phyloP scores from a whole-genome alignment of 305 asterid species.

The Fraxinus floribunda region DNA sequence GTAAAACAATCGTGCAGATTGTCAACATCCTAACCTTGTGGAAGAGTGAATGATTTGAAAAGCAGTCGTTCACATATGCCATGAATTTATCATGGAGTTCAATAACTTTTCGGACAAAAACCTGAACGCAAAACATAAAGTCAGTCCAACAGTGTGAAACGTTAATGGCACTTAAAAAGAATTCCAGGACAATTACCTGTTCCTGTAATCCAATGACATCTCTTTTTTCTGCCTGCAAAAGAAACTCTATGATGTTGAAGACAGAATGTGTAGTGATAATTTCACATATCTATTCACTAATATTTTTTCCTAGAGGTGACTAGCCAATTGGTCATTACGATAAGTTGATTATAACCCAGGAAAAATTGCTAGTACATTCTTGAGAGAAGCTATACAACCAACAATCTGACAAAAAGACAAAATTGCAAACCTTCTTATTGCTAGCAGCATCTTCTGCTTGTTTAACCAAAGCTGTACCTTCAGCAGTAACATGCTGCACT shows the following conservation, averaged over 20 bases:
- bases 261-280: not conserved
- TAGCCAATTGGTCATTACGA: slow-evolving; percentile 1
- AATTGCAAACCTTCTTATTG: slow-evolving; percentile 68
- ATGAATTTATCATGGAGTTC: slow-evolving; percentile 94
- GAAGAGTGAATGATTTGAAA: slow-evolving; percentile 83
- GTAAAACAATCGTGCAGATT: slow-evolving; percentile 14
- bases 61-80: slow-evolving; percentile 82
- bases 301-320: slow-evolving; percentile 12
- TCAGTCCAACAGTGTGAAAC: slow-evolving; percentile 25
- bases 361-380: not conserved
- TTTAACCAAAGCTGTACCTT: slow-evolving; percentile 91
- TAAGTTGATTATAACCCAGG: not conserved
- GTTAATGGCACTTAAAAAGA: slow-evolving; percentile 5
- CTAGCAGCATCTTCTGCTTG: slow-evolving; percentile 99
- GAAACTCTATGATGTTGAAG: not conserved
- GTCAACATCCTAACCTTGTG: slow-evolving; percentile 66
- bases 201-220: slow-evolving; percentile 87
- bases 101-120: slow-evolving; percentile 84
- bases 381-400: not conserved
- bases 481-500: slow-evolving; percentile 90
- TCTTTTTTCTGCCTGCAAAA: slow-evolving; percentile 80
- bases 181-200: slow-evolving; percentile 50
- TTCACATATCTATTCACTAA: slow-evolving; percentile 5
- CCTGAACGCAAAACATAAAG: slow-evolving; percentile 41
- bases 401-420: not conserved